phyloP scores from a whole-genome alignment of 1,284 basidiomycete genomes.

The Boletus semigastroideus region DNA sequence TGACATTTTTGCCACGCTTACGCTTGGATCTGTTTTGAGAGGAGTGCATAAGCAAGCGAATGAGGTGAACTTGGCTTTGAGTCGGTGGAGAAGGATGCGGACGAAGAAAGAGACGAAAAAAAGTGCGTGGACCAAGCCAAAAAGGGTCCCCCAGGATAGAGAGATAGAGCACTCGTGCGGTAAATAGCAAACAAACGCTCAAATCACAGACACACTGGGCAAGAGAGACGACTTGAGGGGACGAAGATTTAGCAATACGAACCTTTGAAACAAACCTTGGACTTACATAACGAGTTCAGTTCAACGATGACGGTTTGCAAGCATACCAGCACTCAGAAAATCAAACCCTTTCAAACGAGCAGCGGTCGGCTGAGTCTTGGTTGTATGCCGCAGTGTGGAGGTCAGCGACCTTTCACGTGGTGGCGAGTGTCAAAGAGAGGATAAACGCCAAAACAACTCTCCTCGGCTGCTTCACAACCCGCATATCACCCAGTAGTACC shows the following conservation, averaged over 20 bases:
- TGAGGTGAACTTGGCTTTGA: slow-evolving; percentile 33
- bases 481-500: slow-evolving; percentile 17
- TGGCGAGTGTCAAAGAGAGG: slow-evolving; percentile 32
- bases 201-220: slow-evolving; percentile 27
- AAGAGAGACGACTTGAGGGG: slow-evolving; percentile 14
- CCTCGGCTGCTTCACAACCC: slow-evolving; percentile 29
- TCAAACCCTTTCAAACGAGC: slow-evolving; percentile 28
- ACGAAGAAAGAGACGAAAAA: slow-evolving; percentile 22
- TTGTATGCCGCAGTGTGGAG: slow-evolving; percentile 21
- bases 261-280: too few relatives aligned
- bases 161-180: slow-evolving; percentile 18
- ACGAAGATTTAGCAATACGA: slow-evolving; percentile 26
- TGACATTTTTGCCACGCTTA: slow-evolving; percentile 47
- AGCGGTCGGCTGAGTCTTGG: slow-evolving; percentile 20
- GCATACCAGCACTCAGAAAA: slow-evolving; percentile 36
- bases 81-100: slow-evolving; percentile 24
- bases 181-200: slow-evolving; percentile 34
- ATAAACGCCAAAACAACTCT: slow-evolving; percentile 30
- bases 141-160: slow-evolving; percentile 27
- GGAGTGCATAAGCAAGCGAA: slow-evolving; percentile 45
- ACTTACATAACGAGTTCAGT: slow-evolving; percentile 41
- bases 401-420: slow-evolving; percentile 33
- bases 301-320: slow-evolving; percentile 26
- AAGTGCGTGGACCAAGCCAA: slow-evolving; percentile 29
- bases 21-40: slow-evolving; percentile 48